Conservation (phyloP, 768 basidiomycete species). For the Boletus pseudo-olivaceus region DNA sequence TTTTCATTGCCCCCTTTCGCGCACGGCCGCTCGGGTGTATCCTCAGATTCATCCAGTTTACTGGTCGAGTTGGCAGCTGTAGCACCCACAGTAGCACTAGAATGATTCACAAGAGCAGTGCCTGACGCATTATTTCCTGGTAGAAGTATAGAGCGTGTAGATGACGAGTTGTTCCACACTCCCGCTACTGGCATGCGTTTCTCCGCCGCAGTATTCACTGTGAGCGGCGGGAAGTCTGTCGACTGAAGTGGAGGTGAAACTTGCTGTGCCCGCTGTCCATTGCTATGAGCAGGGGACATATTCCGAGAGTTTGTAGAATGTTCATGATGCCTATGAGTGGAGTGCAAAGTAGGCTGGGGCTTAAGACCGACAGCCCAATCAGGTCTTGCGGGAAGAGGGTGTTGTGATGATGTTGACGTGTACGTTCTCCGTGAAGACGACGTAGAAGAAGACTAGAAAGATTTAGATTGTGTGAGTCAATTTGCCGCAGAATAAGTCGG, state of each 20-base stretch:
- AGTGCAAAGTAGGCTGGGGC: constrained; percentile 64
- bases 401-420: constrained; percentile 71
- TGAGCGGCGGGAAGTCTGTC: constrained; percentile 71
- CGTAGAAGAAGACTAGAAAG: constrained; percentile 65
- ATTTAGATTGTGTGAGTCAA: constrained; percentile 15
- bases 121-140: constrained; percentile 35
- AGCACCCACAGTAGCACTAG: constrained; percentile 20
- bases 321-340: constrained; percentile 54
- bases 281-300: constrained; percentile 37
- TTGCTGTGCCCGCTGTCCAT: constrained; percentile 36
- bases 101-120: constrained; percentile 38
- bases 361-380: constrained; percentile 89
- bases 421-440: constrained; percentile 78
- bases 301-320: constrained; percentile 37
- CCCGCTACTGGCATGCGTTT: constrained; percentile 57
- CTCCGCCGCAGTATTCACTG: constrained; percentile 41
- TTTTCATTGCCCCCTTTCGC: constrained; percentile 43
- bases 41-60: constrained; percentile 46
- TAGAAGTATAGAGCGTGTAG: constrained; percentile 49
- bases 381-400: constrained; percentile 76
- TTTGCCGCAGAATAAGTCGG: neutral
- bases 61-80: constrained; percentile 1
- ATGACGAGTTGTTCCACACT: constrained; percentile 66
- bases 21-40: constrained; percentile 44
- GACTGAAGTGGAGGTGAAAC: constrained; percentile 45